phyloP scores from a whole-genome alignment of 106 monocot genomes.

The Platanthera guangdongensis region DNA sequence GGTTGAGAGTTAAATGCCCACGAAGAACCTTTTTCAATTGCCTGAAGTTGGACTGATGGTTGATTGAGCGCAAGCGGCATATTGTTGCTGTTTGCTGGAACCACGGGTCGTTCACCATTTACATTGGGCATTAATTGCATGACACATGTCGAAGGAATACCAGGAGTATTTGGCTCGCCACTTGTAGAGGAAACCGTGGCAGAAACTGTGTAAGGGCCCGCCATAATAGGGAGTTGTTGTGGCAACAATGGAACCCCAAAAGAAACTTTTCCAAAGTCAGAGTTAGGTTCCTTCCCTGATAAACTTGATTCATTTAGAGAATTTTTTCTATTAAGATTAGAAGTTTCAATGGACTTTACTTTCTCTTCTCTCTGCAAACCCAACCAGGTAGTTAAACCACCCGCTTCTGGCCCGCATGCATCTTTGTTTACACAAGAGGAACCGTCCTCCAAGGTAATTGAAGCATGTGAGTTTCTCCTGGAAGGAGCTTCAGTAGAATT shows the following conservation, averaged over 20 bases:
- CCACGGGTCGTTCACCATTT: slow-evolving; percentile 20
- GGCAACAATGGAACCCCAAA: slow-evolving; percentile 44
- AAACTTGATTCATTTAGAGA: slow-evolving; percentile 9
- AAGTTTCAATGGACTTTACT: slow-evolving; percentile 20
- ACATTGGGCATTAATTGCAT: slow-evolving; percentile 42
- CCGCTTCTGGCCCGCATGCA: slow-evolving; percentile 69
- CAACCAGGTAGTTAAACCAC: slow-evolving; percentile 61
- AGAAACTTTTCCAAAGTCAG: slow-evolving; percentile 24
- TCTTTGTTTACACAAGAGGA: slow-evolving; percentile 61
- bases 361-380: slow-evolving; percentile 34
- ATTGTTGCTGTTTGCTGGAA: slow-evolving; percentile 20
- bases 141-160: slow-evolving; percentile 27
- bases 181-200: slow-evolving; percentile 17
- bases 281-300: slow-evolving; percentile 22
- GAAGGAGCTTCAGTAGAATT: slow-evolving; percentile 16
- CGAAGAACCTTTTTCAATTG: slow-evolving; percentile 60
- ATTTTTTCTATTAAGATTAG: slow-evolving; percentile 30
- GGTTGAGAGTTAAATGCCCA: slow-evolving; percentile 54
- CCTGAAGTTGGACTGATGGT: slow-evolving; percentile 61
- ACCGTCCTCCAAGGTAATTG: slow-evolving; percentile 48
- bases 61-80: slow-evolving; percentile 68
- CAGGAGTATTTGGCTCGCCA: slow-evolving; percentile 16
- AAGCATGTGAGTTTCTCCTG: slow-evolving; percentile 34
- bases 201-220: slow-evolving; percentile 24
- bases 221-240: slow-evolving; percentile 28